Base-by-base conservation (phyloP, 2,329 filamentous ascomycete species). In the Trichoderma citrinoviride region DNA sequence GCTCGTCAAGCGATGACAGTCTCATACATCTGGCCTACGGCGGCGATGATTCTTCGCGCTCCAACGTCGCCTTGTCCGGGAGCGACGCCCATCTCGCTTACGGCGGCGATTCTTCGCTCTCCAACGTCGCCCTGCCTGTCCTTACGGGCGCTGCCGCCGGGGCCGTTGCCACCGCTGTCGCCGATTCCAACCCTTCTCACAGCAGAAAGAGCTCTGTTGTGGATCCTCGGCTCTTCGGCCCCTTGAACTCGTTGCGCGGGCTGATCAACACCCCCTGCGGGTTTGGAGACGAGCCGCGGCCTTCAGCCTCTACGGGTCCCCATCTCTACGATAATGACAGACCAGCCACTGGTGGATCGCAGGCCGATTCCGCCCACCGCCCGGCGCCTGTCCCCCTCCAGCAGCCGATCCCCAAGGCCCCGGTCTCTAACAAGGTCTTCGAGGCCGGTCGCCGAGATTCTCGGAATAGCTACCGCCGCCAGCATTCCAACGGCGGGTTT, bases 321-420 rank as follows among this genome's bases (percentile, higher is more conserved):
- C 80, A 77, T 21, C 81, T 78, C 27, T 89, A 89, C 69, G 88
- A 91, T 68, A 84, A 82, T 55, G 78, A 76, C 27, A 80, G 81
- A 37, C 80, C 78, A 23, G 85, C 86, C 43, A 72, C 80, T n/a
- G 74, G 80, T 15, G 80, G 80, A 17, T 75, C 76, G 54, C 76
- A 74, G 43, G 75, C 77, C 62, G 77, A 80, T 49, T 72, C 79
- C 7, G 74, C 77, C 23, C 77, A 75, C 19, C 82, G 85, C 47
- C 85, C 88, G 5, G 85, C 80, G 6, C 81, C 86, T 0, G 83
- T 92, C 37, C 87, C 88, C 12, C 81, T 97, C n/a, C 90, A 95
- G 74, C 92, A 96, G 71, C 93, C 93, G 2, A 89, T 93, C 70
- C 93, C 93, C 2, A 84, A 91, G 65, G 82, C 85, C 2, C 91